A percentile compares a stretch with the other conserved stretches of the same genome.
phyloP scores from a whole-genome alignment of 2,329 filamentous ascomycete species.

The Fusarium buharicum region DNA sequence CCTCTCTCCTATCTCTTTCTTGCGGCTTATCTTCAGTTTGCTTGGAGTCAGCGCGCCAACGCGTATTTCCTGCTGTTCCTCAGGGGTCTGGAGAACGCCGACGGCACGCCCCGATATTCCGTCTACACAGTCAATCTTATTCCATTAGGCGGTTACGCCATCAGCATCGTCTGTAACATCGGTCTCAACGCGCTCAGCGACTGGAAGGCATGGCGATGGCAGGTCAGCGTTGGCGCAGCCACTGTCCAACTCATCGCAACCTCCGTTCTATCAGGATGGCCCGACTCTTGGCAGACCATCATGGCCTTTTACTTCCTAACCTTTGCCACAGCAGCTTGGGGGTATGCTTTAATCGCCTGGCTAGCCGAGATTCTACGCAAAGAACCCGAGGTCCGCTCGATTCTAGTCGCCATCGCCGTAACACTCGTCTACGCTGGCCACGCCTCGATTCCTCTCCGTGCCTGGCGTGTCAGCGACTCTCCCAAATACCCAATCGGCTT shows the following conservation, averaged over 20 bases:
- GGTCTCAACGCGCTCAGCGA: constrained; percentile 63
- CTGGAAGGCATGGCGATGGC: constrained; percentile 61
- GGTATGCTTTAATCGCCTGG: constrained; percentile 46
- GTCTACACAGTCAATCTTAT: constrained; percentile 62
- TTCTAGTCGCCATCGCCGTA: constrained; percentile 33
- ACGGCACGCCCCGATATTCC: constrained; percentile 42
- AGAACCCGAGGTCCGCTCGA: constrained; percentile 45
- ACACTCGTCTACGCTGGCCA: constrained; percentile 40
- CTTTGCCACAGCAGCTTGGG: constrained; percentile 50
- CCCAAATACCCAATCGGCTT: constrained; percentile 38
- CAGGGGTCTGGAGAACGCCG: constrained; percentile 42
- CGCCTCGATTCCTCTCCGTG: constrained; percentile 36
- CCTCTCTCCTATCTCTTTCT: constrained; percentile 47
- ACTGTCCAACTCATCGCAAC: constrained; percentile 50
- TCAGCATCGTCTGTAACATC: constrained; percentile 60
- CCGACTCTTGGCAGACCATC: constrained; percentile 37
- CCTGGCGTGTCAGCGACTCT: constrained; percentile 38
- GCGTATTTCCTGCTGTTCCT: constrained; percentile 52
- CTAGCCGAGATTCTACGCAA: constrained; percentile 45
- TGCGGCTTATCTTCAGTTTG: constrained; percentile 48
- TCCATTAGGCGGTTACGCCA: constrained; percentile 54
- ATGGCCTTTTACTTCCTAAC: constrained; percentile 53
- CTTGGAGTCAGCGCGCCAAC: constrained; percentile 52
- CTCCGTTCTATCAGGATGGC: constrained; percentile 43
- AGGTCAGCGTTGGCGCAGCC: constrained; percentile 62